Conservation (phyloP, 2,329 filamentous ascomycete genomes). For the Pseudogymnoascus sp. region DNA sequence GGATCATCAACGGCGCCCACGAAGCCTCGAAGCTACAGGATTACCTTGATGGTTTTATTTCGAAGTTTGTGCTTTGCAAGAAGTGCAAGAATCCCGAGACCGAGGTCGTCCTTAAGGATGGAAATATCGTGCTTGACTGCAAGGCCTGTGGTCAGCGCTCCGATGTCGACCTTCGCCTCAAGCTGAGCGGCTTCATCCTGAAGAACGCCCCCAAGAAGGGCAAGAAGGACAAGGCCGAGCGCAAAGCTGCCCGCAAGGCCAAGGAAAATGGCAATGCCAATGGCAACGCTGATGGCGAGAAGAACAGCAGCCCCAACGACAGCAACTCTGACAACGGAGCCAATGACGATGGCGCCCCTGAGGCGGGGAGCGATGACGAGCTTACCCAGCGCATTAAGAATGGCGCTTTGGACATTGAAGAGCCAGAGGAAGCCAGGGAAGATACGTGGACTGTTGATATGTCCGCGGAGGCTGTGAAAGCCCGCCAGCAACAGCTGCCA, state of each 20-base stretch:
- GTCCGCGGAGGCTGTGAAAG: slow-evolving; percentile 89
- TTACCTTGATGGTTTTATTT: slow-evolving; percentile 96
- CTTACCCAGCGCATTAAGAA: slow-evolving; percentile 68
- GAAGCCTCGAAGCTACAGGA: slow-evolving; percentile 94
- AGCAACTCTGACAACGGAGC: slow-evolving; percentile 55
- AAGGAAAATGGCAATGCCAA: slow-evolving; percentile 51
- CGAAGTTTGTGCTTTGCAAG: slow-evolving; percentile 98
- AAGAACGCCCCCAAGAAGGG: slow-evolving; percentile 91
- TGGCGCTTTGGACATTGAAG: slow-evolving; percentile 65
- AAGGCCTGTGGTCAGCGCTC: slow-evolving; percentile 95
- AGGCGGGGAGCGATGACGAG: slow-evolving; percentile 83
- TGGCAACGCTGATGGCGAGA: slow-evolving; percentile 34
- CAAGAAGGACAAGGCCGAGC: slow-evolving; percentile 93
- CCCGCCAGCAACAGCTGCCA: slow-evolving; percentile 87
- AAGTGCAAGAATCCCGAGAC: slow-evolving; percentile 99
- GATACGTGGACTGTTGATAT: slow-evolving; percentile 96
- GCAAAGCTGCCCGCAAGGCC: slow-evolving; percentile 85
- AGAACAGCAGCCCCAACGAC: slow-evolving; percentile 54
- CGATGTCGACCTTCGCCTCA: slow-evolving; percentile 85
- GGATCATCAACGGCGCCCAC: slow-evolving; percentile 99
- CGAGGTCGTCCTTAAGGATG: slow-evolving; percentile 90
- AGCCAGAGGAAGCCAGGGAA: slow-evolving; percentile 62
- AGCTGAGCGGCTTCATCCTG: slow-evolving; percentile 93
- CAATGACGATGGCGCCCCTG: slow-evolving; percentile 46
- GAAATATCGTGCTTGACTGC: slow-evolving; percentile 88